Percentiles rank a stretch among this genome's conserved stretches.
Conservation (phyloP, 2,329 filamentous ascomycete genomes). For the Microcyclosporella mali region DNA sequence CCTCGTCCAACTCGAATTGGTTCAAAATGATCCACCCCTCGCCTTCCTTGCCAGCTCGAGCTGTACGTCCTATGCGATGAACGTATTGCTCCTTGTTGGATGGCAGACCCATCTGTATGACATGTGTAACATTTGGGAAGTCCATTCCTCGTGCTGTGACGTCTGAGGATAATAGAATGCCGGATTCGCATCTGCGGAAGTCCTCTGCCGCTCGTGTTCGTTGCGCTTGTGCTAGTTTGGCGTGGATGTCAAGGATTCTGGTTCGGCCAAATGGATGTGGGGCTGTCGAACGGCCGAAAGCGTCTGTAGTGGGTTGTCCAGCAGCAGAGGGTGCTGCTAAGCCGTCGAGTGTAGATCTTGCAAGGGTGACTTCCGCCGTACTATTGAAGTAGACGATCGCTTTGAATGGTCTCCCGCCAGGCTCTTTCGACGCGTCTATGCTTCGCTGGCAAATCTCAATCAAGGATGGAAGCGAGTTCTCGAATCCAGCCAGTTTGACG, state of each 20-base stretch:
- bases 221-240: conserved; percentile 62
- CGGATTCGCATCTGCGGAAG: conserved; percentile 62
- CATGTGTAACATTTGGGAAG: conserved; percentile 48
- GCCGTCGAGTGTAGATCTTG: conserved; percentile 52
- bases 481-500: conserved; percentile 60
- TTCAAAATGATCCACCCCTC: conserved; percentile 63
- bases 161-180: conserved; percentile 44
- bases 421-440: conserved; percentile 34
- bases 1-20: conserved; percentile 45
- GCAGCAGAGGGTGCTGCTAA: conserved; percentile 25
- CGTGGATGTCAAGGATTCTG: conserved; percentile 63
- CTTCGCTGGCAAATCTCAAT: conserved; percentile 61
- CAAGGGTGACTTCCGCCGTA: conserved; percentile 64
- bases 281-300: conserved; percentile 21
- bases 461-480: conserved; percentile 70
- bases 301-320: conserved; percentile 18
- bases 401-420: conserved; percentile 65
- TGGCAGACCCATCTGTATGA: conserved; percentile 47
- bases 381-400: conserved; percentile 90
- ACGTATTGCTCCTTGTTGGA: conserved; percentile 44
- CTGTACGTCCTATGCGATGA: conserved; percentile 48
- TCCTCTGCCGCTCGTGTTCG: conserved; percentile 64
- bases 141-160: conserved; percentile 50
- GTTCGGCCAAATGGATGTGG: conserved; percentile 29
- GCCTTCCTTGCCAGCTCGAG: conserved; percentile 65